Evolutionary conservation across 1,284 basidiomycete genomes (phyloP).

Genomic region (Pterula multifida): DNA sequence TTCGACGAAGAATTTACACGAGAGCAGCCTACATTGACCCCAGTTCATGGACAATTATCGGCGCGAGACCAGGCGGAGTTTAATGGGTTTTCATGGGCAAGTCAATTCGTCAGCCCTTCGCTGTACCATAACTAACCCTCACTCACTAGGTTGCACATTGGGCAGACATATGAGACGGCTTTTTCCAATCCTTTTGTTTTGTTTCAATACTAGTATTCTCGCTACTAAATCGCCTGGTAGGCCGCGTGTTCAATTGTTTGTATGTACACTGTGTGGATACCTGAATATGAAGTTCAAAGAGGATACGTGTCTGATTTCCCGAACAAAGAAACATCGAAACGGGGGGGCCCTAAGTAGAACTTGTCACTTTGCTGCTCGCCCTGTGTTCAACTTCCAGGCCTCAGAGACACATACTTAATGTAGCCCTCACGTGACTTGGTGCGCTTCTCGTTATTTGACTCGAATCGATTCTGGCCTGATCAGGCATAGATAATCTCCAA

Average conservation of each 20-base stretch:
- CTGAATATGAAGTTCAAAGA: no score
- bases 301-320: no score
- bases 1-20: constrained; percentile 96
- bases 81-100: constrained; percentile 88
- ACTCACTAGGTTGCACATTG: constrained; percentile 20
- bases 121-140: no score
- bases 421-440: not conserved
- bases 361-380: no score
- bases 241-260: not conserved
- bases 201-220: not conserved
- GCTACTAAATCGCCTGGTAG: not conserved
- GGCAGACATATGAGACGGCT: constrained; percentile 49
- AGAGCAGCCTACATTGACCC: constrained; percentile 95
- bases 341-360: no score
- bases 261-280: not conserved
- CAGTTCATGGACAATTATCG: constrained; percentile 93
- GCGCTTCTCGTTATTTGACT: not conserved
- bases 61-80: constrained; percentile 91
- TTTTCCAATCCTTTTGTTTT: constrained; percentile 3
- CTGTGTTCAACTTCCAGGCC: no score
- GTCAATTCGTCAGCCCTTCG: no score
- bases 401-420: no score
- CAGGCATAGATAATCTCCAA: not conserved
- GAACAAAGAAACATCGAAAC: no score
- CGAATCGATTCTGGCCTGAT: not conserved